A percentile compares a stretch with the other conserved stretches of the same genome.
These are phyloP conservation scores for Saxispiralis lemnorum DNA, from an alignment of 495 filamentous ascomycete species.

Conservation along the genomic window DNA sequence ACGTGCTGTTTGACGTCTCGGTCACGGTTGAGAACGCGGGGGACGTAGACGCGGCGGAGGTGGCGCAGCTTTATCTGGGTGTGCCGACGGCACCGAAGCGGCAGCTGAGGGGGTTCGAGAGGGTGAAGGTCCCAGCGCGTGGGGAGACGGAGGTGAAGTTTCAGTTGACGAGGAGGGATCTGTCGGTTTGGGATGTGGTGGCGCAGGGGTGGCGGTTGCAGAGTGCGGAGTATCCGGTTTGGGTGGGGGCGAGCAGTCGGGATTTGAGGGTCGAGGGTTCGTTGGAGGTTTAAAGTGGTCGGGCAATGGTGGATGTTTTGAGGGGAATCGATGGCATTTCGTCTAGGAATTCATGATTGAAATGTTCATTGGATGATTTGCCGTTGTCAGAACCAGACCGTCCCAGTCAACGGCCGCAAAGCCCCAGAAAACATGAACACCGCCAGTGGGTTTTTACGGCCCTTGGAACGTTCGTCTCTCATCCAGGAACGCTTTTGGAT, in stretches of 20 bases:
- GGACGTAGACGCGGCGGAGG: constrained; percentile 20
- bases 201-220: constrained; percentile 9
- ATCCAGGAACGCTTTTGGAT: no score
- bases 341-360: no score
- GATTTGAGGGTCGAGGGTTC: constrained; percentile 12
- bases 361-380: no score
- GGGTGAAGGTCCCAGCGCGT: constrained; percentile 7
- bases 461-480: no score
- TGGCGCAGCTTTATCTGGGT: constrained; percentile 45
- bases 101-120: constrained; percentile 13
- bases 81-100: constrained; percentile 8
- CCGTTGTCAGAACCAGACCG: no score
- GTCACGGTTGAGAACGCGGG: constrained; percentile 43
- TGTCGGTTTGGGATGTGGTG: constrained; percentile 11
- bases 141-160: constrained; percentile 1
- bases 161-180: constrained; percentile 10
- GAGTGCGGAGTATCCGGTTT: constrained; percentile 6
- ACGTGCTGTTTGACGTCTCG: constrained; percentile 33
- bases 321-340: no score
- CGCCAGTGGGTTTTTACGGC: no score
- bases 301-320: no score
- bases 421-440: no score
- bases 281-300: background rate
- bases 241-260: constrained; percentile 10
- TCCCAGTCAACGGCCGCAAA: no score